These are phyloP conservation scores for Pichia sp. DNA, from an alignment of 1,139 yeast species.

Conservation along the genomic window DNA sequence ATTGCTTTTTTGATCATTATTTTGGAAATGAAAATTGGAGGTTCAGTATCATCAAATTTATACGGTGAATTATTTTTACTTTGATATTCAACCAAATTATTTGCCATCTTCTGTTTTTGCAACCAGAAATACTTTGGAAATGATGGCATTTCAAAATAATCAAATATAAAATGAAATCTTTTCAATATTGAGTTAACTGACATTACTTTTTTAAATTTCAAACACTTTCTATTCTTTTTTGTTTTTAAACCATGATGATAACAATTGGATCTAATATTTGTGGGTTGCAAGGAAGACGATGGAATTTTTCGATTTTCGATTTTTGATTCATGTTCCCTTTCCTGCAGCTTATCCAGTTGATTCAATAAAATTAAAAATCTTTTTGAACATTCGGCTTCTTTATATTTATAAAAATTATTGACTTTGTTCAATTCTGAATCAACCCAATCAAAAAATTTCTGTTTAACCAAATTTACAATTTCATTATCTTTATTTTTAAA, in stretches of 20 bases:
- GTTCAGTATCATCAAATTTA: conserved; percentile 34
- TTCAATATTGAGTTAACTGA: neutral
- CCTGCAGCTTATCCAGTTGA: conserved; percentile 56
- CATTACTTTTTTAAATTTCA: neutral
- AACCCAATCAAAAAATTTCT: conserved; percentile 55
- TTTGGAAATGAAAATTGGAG: conserved; percentile 49
- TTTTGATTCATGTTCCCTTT: conserved; percentile 35
- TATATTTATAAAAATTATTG: conserved; percentile 50
- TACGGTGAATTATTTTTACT: neutral
- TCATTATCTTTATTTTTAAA: conserved; percentile 12
- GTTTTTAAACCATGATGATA: neutral
- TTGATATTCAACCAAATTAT: neutral
- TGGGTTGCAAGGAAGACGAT: neutral
- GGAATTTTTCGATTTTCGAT: neutral
- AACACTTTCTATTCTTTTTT: neutral
- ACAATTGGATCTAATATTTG: neutral
- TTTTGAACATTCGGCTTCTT: conserved; percentile 53
- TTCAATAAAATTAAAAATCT: conserved; percentile 57
- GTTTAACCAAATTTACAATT: conserved; percentile 30
- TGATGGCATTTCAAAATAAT: conserved; percentile 12
- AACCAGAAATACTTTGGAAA: conserved; percentile 10
- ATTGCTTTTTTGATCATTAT: conserved; percentile 72
- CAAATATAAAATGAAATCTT: conserved; percentile 7
- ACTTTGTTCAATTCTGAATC: conserved; percentile 52
- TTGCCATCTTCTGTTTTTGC: neutral